Conservation (phyloP, 192 early-diverging fungal species). For the Coemansia sp. region DNA sequence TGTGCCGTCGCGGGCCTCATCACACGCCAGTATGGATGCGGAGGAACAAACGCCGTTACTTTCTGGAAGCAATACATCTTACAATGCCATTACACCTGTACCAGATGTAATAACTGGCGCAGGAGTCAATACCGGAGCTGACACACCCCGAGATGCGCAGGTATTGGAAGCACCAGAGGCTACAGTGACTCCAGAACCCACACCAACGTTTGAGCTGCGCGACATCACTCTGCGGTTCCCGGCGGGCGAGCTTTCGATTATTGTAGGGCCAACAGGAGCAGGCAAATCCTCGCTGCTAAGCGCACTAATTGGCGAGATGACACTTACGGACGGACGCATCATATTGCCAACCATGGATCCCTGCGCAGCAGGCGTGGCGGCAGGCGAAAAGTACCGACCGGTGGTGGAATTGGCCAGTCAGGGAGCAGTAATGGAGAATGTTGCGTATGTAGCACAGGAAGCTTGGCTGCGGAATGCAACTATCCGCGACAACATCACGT, state of each 20-base stretch:
- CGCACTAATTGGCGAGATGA: constrained; percentile 83
- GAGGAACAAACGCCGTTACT: constrained; percentile 20
- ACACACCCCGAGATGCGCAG: background rate
- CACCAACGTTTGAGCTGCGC: constrained; percentile 55
- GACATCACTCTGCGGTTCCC: constrained; percentile 71
- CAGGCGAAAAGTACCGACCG: constrained; percentile 11
- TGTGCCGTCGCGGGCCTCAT: constrained; percentile 3
- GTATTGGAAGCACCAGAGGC: background rate
- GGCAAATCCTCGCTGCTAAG: constrained; percentile 84
- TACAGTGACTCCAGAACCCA: background rate
- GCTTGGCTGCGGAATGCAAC: constrained; percentile 74
- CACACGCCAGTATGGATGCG: background rate
- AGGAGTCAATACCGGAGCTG: background rate
- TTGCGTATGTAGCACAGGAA: constrained; percentile 88
- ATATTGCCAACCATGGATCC: constrained; percentile 34
- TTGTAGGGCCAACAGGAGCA: constrained; percentile 85
- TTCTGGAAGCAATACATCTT: background rate
- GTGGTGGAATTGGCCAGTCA: constrained; percentile 36
- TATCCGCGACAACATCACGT: constrained; percentile 83
- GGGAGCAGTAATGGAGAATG: constrained; percentile 51
- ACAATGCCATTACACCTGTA: background rate
- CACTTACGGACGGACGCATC: constrained; percentile 36
- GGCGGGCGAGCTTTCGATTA: constrained; percentile 63
- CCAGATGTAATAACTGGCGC: background rate
- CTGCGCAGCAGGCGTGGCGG: background rate